Percentiles rank a stretch among this genome's conserved stretches.
Evolutionary conservation across 805 yeast species (phyloP).

Genomic region (Spathaspora sp.): DNA sequence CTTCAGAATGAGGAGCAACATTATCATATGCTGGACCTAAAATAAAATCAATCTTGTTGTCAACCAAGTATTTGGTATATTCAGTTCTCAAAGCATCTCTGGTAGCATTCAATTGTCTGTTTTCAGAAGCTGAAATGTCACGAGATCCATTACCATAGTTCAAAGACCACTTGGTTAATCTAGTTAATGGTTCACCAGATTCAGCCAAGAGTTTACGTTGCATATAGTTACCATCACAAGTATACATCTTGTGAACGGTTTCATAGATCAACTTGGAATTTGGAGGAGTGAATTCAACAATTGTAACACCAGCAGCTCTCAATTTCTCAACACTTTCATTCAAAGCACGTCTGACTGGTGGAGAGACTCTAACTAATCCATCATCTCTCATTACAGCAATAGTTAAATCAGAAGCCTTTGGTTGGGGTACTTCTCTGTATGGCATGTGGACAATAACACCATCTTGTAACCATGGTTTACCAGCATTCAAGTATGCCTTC

Average conservation of each 20-base stretch:
- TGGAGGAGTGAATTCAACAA: conserved; percentile 56
- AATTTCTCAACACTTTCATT: conserved; percentile 51
- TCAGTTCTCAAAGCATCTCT: conserved; percentile 60
- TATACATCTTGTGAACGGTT: conserved; percentile 53
- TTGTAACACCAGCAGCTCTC: conserved; percentile 54
- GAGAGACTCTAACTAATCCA: conserved; percentile 62
- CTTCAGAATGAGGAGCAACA: conserved; percentile 63
- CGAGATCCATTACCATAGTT: conserved; percentile 57
- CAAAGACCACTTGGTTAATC: conserved; percentile 60
- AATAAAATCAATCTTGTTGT: conserved; percentile 59
- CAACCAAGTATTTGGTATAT: conserved; percentile 50
- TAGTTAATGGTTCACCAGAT: conserved; percentile 68
- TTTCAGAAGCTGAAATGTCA: conserved; percentile 44
- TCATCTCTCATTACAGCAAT: conserved; percentile 64
- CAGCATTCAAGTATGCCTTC: conserved; percentile 58
- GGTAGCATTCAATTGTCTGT: conserved; percentile 48
- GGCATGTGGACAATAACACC: conserved; percentile 45
- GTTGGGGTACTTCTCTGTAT: conserved; percentile 47
- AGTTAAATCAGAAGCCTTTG: conserved; percentile 42
- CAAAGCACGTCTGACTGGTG: conserved; percentile 60
- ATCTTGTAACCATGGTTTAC: conserved; percentile 60
- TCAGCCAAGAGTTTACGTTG: conserved; percentile 48
- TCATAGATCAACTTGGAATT: conserved; percentile 56
- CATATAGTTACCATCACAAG: conserved; percentile 64
- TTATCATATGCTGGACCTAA: conserved; percentile 66